These are phyloP conservation scores for Cordyceps cateniannulata DNA, from an alignment of 2,329 filamentous ascomycete species.

Conservation along the genomic window DNA sequence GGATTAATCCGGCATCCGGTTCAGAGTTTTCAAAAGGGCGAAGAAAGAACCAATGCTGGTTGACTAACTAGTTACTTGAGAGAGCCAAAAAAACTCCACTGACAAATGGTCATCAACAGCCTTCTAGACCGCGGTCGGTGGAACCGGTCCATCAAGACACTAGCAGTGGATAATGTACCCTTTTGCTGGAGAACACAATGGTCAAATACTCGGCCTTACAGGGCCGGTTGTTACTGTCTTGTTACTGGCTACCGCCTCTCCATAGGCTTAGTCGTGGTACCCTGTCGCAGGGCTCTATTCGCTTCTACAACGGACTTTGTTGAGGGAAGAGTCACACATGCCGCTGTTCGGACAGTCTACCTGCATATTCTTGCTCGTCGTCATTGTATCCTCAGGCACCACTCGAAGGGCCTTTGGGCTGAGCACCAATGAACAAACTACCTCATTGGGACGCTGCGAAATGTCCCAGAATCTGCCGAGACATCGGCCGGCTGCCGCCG, in stretches of 20 bases:
- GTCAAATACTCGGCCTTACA: background rate
- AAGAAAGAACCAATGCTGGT: background rate
- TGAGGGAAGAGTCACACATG: background rate
- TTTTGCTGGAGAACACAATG: background rate
- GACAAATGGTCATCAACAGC: background rate
- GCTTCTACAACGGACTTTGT: background rate
- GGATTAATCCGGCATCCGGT: background rate
- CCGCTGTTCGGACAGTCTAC: background rate
- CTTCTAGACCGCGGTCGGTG: slow-evolving; percentile 12
- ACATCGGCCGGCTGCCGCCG: background rate
- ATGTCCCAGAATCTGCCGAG: background rate
- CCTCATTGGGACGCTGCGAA: background rate
- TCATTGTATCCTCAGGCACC: background rate
- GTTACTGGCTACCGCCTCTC: slow-evolving; percentile 5
- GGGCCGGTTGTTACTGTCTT: background rate
- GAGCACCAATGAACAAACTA: background rate
- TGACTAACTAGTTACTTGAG: too few species aligned
- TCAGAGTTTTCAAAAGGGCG: background rate
- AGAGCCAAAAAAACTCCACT: background rate
- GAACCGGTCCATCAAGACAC: slow-evolving; percentile 1
- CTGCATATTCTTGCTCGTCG: background rate
- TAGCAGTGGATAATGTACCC: slow-evolving; percentile 11
- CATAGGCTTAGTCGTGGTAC: background rate
- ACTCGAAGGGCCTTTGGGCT: background rate
- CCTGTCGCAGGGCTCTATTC: too few species aligned